Evolutionary conservation across 768 basidiomycete genomes (phyloP), one percentile per base, ranked within the genome.

Genomic region (Gyrodon lividus): DNA sequence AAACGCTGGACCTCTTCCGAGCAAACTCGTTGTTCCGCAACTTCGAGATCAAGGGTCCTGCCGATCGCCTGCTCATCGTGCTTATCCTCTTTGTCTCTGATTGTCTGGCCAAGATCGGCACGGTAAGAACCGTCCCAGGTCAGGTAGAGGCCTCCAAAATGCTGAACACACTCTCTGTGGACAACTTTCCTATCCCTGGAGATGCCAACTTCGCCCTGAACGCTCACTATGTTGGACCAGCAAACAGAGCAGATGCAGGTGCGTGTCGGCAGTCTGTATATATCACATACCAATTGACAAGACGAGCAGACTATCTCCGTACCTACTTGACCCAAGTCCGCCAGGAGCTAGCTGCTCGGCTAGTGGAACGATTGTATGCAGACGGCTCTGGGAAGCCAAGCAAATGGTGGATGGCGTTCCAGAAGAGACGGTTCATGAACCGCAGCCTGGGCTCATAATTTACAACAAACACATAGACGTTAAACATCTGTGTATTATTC

Each of bases 351-450:
- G 89, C 93, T 19, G 78, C 85, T 8, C 83, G 97, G 26, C 72
- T 99, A 44, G 82, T 93, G 13, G 93, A 95, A 63, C 78, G 84
- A 46, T 74, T 99, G 43, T 99, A 99, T 68, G 91, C 86, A 34
- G 92, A 96, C 67, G 94, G 94, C 5, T 87, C 89, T 4, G 87
- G 87, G 51, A 95, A 91, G 68, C 95, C 97, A 5, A 97, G 89
- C 78, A 99, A 99, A 71, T 99, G 97, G 97, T 99, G 97, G 97
- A 96, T 98, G 92, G 89, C 91, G 19, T 99, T 98, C 84, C 93
- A 95, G 72, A 98, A 97, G 81, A 82, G 95, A 66, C 83, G 91
- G 22, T 93, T 93, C 81, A 93, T 93, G 91, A 91, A 92, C 74
- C 85, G 91, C 66, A 92, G 89, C 69, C 69, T 92, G 67, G 86